Percentiles rank a stretch among this genome's conserved stretches.
Conservation (phyloP, 768 basidiomycete species). For the Calocera cornea region DNA sequence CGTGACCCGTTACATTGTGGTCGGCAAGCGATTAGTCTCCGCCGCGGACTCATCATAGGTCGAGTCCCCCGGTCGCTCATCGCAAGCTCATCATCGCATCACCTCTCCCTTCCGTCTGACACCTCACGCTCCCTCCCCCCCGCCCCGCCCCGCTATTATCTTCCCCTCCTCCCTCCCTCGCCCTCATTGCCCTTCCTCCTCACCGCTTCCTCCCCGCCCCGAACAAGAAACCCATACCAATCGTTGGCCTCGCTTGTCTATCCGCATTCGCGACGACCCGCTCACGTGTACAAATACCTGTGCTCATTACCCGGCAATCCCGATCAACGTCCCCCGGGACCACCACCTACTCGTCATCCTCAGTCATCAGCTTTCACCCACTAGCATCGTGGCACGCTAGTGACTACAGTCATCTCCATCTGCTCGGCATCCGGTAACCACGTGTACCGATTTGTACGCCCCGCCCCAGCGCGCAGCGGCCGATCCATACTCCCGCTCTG, state of each 20-base stretch:
- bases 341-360: background rate
- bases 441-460: background rate
- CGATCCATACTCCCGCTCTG: background rate
- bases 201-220: background rate
- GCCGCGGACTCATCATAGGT: background rate
- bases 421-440: background rate
- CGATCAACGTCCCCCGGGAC: background rate
- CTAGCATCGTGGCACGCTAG: background rate
- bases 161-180: background rate
- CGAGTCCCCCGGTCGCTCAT: background rate
- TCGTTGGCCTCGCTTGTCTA: background rate
- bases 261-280: constrained; percentile 2
- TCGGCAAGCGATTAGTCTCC: constrained; percentile 4
- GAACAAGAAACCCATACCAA: background rate
- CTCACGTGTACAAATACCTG: constrained; percentile 4
- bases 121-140: no score
- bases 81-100: background rate
- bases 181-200: background rate
- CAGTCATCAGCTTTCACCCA: background rate
- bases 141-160: constrained; percentile 1
- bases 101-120: background rate
- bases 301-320: background rate
- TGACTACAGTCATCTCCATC: background rate
- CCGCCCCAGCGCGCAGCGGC: background rate
- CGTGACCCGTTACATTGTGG: background rate